Conservation (phyloP, 2,329 filamentous ascomycete genomes). For the Diaporthe vaccinii region DNA sequence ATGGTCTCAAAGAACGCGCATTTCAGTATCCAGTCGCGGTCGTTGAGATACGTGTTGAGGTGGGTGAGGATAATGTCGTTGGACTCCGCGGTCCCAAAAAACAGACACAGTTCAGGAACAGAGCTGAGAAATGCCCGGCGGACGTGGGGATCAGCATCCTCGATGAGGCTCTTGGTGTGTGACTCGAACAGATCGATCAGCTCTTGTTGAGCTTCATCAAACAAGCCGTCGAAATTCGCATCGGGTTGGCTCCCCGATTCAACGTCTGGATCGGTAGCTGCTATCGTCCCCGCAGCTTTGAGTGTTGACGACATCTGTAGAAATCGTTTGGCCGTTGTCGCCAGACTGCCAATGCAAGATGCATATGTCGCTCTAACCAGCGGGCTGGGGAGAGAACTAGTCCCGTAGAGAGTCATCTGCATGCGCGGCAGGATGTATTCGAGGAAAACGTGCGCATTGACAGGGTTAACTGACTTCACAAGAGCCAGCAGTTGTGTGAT, state of each 20-base stretch:
- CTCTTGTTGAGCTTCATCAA: constrained; percentile 87
- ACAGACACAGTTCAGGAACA: constrained; percentile 91
- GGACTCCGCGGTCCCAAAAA: constrained; percentile 91
- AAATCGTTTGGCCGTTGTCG: constrained; percentile 86
- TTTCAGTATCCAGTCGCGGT: constrained; percentile 95
- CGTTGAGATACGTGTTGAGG: constrained; percentile 96
- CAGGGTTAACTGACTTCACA: constrained; percentile 87
- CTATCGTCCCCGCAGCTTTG: constrained; percentile 84
- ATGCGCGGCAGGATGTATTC: constrained; percentile 77
- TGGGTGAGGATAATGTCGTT: constrained; percentile 98
- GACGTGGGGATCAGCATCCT: constrained; percentile 87
- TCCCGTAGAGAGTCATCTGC: constrained; percentile 65
- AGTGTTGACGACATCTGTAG: constrained; percentile 92
- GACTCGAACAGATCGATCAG: constrained; percentile 86
- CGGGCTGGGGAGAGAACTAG: constrained; percentile 68
- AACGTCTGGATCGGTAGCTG: constrained; percentile 81
- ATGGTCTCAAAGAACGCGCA: constrained; percentile 97
- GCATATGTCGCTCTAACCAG: constrained; percentile 92
- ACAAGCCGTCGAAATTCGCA: constrained; percentile 83
- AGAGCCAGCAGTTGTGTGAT: constrained; percentile 90
- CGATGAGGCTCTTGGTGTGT: constrained; percentile 90
- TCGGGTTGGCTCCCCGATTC: constrained; percentile 78
- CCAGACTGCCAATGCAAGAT: constrained; percentile 89
- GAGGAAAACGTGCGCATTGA: constrained; percentile 77
- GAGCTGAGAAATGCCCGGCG: constrained; percentile 92